Percentiles rank a stretch among this genome's conserved stretches.
These are phyloP conservation scores for Puya raimondii DNA, from an alignment of 176 grass and related monocot species.

Conservation along the genomic window DNA sequence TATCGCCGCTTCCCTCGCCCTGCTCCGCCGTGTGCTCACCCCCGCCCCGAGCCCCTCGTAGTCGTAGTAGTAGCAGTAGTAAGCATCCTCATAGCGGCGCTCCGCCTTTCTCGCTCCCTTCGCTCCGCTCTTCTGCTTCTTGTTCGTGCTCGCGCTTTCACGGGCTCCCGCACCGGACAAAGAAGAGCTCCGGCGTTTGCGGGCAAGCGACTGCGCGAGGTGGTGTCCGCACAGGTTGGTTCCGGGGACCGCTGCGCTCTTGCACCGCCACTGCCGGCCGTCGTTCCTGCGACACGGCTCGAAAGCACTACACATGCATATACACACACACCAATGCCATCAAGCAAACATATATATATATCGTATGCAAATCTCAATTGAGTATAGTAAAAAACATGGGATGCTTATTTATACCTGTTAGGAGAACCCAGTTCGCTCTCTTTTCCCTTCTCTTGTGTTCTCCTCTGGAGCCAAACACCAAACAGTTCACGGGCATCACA, in stretches of 20 bases:
- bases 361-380: background rate
- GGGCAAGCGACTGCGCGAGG: conserved; percentile 25
- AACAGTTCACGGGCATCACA: background rate
- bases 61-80: background rate
- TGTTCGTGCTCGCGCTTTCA: background rate
- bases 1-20: background rate
- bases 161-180: background rate
- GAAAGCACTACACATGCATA: background rate
- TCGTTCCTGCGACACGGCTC: conserved; percentile 33
- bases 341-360: background rate
- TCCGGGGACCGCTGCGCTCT: conserved; percentile 22
- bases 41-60: background rate
- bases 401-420: background rate
- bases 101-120: background rate
- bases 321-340: background rate
- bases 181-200: conserved; percentile 20
- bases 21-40: background rate
- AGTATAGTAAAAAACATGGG: background rate
- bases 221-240: conserved; percentile 29
- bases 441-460: background rate
- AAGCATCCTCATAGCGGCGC: background rate
- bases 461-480: background rate
- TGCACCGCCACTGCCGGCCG: conserved; percentile 48
- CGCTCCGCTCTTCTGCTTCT: background rate
- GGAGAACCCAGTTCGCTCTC: background rate